Percentiles rank a stretch among this genome's conserved stretches.
These are phyloP conservation scores for Alliaria petiolata DNA, from an alignment of 345 rosid genomes.

Conservation along the genomic window DNA sequence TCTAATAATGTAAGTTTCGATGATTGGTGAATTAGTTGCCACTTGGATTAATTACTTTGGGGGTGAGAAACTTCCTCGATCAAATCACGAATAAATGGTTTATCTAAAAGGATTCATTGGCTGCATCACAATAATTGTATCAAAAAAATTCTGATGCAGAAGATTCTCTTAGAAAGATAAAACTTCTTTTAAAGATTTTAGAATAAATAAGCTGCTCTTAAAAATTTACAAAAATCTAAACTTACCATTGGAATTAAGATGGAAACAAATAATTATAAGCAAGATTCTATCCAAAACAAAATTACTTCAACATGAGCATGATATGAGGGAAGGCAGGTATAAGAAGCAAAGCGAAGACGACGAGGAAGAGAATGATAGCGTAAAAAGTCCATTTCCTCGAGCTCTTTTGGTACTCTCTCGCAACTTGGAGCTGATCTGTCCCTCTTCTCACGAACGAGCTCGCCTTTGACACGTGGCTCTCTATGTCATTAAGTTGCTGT, in stretches of 20 bases:
- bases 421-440: slow-evolving; percentile 60
- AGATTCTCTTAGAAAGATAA: background rate
- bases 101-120: too few species aligned
- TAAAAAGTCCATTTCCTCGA: slow-evolving; percentile 75
- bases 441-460: slow-evolving; percentile 76
- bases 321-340: slow-evolving; percentile 46
- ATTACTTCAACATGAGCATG: slow-evolving; percentile 24
- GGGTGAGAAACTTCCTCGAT: too few species aligned
- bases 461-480: slow-evolving; percentile 77
- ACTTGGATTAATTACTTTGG: too few species aligned
- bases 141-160: too few species aligned
- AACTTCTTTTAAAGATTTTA: background rate
- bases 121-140: too few species aligned
- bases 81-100: too few species aligned
- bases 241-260: background rate
- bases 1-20: too few species aligned
- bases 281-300: background rate
- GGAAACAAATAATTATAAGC: background rate
- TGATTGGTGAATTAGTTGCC: too few species aligned
- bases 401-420: slow-evolving; percentile 67
- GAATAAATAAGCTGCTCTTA: background rate
- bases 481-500: slow-evolving; percentile 79
- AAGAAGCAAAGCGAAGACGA: slow-evolving; percentile 42
- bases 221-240: background rate
- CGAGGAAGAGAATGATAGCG: slow-evolving; percentile 46